Conservation (phyloP, 331 rosid genomes). For the Pyracantha coccinea region DNA sequence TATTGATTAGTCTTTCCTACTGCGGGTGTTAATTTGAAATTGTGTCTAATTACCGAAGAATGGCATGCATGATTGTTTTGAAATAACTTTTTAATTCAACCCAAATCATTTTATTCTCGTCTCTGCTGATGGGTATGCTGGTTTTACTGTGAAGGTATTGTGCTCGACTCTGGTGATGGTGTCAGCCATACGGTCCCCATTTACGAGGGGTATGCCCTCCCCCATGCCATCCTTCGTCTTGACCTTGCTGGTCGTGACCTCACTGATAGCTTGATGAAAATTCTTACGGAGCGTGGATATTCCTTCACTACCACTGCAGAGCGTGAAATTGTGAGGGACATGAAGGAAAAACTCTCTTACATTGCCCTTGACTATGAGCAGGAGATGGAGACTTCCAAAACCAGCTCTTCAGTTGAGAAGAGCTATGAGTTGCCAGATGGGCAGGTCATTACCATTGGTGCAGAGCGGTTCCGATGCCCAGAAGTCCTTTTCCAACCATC, state of each 20-base stretch:
- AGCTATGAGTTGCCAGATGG: slow-evolving; percentile 96
- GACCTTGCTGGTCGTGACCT: slow-evolving; percentile 98
- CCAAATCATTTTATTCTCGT: not conserved
- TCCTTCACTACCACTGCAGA: slow-evolving; percentile 96
- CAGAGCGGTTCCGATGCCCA: slow-evolving; percentile 96
- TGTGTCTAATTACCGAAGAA: not conserved
- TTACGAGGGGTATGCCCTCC: slow-evolving; percentile 95
- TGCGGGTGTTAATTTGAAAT: not conserved
- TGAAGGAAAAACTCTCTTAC: slow-evolving; percentile 89
- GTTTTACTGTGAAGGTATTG: slow-evolving; percentile 58
- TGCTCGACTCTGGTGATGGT: slow-evolving; percentile 98
- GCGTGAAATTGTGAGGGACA: slow-evolving; percentile 96
- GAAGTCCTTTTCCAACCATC: slow-evolving; percentile 97
- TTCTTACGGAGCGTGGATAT: slow-evolving; percentile 91
- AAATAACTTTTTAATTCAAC: not conserved
- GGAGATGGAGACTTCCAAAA: slow-evolving; percentile 83
- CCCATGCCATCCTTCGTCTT: slow-evolving; percentile 98
- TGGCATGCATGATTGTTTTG: not conserved
- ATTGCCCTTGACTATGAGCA: slow-evolving; percentile 89
- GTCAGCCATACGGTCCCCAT: slow-evolving; percentile 98
- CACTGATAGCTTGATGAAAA: slow-evolving; percentile 92
- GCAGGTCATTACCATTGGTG: slow-evolving; percentile 91
- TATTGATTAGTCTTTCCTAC: slow-evolving; percentile 1
- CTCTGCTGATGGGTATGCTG: slow-evolving; percentile 3
- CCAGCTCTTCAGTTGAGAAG: slow-evolving; percentile 96